A percentile compares a stretch with the other conserved stretches of the same genome.
Conservation (phyloP, 176 grass and related monocot genomes). For the Avena atlantica region DNA sequence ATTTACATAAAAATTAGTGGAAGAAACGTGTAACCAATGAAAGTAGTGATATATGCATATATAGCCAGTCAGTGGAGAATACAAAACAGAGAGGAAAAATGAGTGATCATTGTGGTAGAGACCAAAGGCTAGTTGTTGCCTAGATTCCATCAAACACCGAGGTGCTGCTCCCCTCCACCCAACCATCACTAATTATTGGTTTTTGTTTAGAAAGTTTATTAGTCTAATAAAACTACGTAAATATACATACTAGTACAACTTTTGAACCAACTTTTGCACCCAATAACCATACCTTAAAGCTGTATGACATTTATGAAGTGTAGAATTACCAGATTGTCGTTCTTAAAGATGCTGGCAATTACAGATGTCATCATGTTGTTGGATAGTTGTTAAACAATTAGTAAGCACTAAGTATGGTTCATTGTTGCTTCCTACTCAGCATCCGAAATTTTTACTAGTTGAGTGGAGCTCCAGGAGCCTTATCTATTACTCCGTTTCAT, state of each 20-base stretch:
- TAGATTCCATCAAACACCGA: conserved; percentile 60
- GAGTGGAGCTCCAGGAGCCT: conserved; percentile 39
- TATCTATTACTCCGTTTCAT: neutral
- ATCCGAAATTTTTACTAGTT: conserved; percentile 37
- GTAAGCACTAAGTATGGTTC: neutral
- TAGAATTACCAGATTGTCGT: neutral
- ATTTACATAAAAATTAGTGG: neutral
- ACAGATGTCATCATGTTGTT: neutral
- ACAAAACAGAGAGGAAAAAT: neutral
- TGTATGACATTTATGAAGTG: neutral
- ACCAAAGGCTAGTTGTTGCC: conserved; percentile 40
- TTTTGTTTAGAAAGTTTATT: neutral
- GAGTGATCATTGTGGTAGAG: neutral
- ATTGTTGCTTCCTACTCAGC: conserved; percentile 53
- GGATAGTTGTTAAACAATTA: neutral
- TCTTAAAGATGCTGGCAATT: neutral
- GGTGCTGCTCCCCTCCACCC: conserved; percentile 40
- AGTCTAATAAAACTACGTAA: neutral
- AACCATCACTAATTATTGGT: neutral
- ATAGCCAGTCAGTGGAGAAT: conserved; percentile 31
- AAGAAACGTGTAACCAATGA: neutral
- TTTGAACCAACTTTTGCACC: no score
- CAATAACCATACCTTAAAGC: neutral
- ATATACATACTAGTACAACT: neutral
- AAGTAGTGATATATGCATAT: conserved; percentile 28